These are phyloP conservation scores for Eutrema heterophyllum DNA, from an alignment of 345 rosid species.

Conservation along the genomic window DNA sequence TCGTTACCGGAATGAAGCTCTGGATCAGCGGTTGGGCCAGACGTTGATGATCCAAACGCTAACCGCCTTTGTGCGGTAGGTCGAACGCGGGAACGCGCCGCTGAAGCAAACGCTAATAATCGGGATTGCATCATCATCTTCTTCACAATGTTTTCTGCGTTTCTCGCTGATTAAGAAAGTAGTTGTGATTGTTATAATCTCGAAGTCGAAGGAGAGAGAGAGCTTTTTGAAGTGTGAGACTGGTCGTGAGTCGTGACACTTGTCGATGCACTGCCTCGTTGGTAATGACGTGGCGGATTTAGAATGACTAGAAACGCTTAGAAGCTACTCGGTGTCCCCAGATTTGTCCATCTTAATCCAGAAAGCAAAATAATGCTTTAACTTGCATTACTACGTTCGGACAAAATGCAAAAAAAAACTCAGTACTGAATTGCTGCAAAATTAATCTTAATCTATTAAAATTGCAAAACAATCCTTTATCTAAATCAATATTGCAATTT, in stretches of 20 bases:
- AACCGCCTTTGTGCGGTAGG: slow-evolving; percentile 14
- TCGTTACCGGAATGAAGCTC: slow-evolving; percentile 34
- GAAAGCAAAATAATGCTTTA: not conserved
- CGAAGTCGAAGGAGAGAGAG: not conserved
- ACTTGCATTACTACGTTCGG: not conserved
- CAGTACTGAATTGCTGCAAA: not conserved
- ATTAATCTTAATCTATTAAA: not conserved
- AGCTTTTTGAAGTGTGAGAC: not conserved
- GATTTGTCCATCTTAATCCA: not conserved
- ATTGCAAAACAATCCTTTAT: not conserved
- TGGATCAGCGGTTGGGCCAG: slow-evolving; percentile 46
- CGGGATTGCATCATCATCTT: slow-evolving; percentile 37
- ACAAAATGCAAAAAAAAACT: not conserved
- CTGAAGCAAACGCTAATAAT: slow-evolving; percentile 33
- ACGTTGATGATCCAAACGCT: slow-evolving; percentile 26
- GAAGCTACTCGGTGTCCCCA: slow-evolving; percentile 25
- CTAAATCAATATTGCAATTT: not conserved
- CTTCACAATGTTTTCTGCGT: not conserved
- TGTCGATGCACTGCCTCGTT: not conserved
- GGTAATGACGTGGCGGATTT: slow-evolving; percentile 8
- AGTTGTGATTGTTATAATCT: not conserved
- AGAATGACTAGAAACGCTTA: not conserved
- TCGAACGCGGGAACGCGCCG: slow-evolving; percentile 7
- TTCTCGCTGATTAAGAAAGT: not conserved
- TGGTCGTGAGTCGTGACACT: slow-evolving; percentile 10